Percentiles rank a stretch among this genome's conserved stretches.
These are phyloP conservation scores for Neurospora tetrasperma DNA, from an alignment of 495 filamentous ascomycete species.

Conservation along the genomic window DNA sequence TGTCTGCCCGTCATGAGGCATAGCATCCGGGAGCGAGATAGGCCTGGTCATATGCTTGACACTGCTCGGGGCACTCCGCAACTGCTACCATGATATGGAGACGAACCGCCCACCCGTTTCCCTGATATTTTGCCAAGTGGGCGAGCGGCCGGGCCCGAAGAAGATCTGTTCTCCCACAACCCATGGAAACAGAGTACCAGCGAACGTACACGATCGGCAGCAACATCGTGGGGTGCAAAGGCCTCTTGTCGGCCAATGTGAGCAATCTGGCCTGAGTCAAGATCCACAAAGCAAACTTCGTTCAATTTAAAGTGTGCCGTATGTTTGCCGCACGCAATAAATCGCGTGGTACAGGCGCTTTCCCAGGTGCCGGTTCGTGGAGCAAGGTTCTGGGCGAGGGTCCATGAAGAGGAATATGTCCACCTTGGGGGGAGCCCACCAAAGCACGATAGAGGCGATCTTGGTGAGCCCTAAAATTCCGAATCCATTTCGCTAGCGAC, in stretches of 20 bases:
- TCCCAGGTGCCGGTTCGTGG: constrained; percentile 11
- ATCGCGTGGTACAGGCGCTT: constrained; percentile 13
- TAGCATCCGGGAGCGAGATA: constrained; percentile 3
- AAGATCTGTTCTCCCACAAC: constrained; percentile 9
- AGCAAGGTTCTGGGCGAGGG: constrained; percentile 12
- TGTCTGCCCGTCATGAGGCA: constrained; percentile 14
- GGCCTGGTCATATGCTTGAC: background rate
- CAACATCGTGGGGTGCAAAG: constrained; percentile 27
- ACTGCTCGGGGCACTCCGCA: background rate
- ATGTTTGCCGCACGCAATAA: constrained; percentile 18
- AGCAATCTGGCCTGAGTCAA: constrained; percentile 13
- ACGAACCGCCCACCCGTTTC: constrained; percentile 10
- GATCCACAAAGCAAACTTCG: constrained; percentile 22
- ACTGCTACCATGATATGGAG: constrained; percentile 8
- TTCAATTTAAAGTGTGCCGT: constrained; percentile 21
- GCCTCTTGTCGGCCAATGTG: constrained; percentile 22
- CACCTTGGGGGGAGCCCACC: constrained; percentile 13
- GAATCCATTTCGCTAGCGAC: constrained; percentile 3
- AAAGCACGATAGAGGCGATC: constrained; percentile 17
- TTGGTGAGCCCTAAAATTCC: constrained; percentile 11
- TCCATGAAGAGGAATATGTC: constrained; percentile 13
- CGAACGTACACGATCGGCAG: constrained; percentile 26
- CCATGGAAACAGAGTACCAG: constrained; percentile 15
- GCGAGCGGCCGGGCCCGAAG: constrained; percentile 13
- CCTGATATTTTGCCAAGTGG: constrained; percentile 8